A percentile compares a stretch with the other conserved stretches of the same genome.
Conservation (phyloP, 345 rosid genomes). For the Pelargonium nanum region DNA sequence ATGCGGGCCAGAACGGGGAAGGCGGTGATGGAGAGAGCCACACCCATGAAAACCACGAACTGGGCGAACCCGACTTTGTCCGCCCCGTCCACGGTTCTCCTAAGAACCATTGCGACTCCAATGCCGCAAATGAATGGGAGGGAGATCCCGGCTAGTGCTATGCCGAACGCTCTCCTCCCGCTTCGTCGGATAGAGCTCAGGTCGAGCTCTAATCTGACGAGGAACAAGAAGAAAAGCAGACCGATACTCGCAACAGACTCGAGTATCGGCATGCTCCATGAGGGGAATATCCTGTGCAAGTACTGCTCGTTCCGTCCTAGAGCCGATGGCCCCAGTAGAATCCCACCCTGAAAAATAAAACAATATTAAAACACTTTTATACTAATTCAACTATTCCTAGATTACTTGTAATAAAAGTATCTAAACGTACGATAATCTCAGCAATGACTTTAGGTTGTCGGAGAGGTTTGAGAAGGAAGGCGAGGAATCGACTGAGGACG, state of each 20-base stretch:
- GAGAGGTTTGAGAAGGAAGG: constrained; percentile 73
- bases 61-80: constrained; percentile 49
- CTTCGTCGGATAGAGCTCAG: constrained; percentile 50
- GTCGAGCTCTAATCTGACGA: constrained; percentile 83
- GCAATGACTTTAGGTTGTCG: constrained; percentile 94
- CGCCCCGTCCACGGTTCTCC: constrained; percentile 33
- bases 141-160: constrained; percentile 63
- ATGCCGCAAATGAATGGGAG: constrained; percentile 61
- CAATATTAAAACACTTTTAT: too few relatives aligned
- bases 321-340: constrained; percentile 73
- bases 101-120: constrained; percentile 52
- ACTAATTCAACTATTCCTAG: too few relatives aligned
- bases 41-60: constrained; percentile 77
- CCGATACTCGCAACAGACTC: constrained; percentile 80
- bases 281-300: constrained; percentile 42
- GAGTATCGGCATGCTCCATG: constrained; percentile 61
- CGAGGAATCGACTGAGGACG: constrained; percentile 51
- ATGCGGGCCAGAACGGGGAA: constrained; percentile 90
- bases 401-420: too few relatives aligned
- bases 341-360: constrained; percentile 53
- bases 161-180: constrained; percentile 59
- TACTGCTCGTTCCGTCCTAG: constrained; percentile 47
- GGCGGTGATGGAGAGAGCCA: constrained; percentile 86
- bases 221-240: constrained; percentile 78
- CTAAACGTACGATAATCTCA: constrained; percentile 61